phyloP scores from a whole-genome alignment of 1,284 basidiomycete species.

The Trametes hirsuta region DNA sequence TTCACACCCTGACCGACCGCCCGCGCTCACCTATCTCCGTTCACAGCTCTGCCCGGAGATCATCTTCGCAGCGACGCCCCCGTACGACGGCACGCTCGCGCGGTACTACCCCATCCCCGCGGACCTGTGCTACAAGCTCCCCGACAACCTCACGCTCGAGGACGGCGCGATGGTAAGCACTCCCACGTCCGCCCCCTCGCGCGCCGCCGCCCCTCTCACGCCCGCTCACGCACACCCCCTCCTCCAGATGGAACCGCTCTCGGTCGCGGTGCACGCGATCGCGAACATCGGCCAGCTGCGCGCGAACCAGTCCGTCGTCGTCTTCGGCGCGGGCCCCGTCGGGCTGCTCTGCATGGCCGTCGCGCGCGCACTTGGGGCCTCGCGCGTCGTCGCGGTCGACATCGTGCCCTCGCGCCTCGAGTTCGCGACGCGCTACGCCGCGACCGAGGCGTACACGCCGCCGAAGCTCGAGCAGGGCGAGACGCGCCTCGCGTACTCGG shows the following conservation, averaged over 20 bases:
- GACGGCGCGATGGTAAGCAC: constrained; percentile 79
- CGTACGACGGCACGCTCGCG: constrained; percentile 85
- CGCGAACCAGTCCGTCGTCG: constrained; percentile 71
- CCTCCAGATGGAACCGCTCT: constrained; percentile 87
- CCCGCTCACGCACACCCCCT: not conserved
- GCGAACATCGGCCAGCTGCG: constrained; percentile 76
- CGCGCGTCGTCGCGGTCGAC: constrained; percentile 83
- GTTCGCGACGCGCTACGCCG: constrained; percentile 89
- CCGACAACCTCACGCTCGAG: constrained; percentile 75
- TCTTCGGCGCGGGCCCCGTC: constrained; percentile 93
- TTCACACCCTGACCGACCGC: not conserved
- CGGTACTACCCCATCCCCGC: constrained; percentile 81
- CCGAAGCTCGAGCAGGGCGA: constrained; percentile 67
- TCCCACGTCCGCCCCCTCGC: constrained; percentile 1
- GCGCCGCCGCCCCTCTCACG: not conserved
- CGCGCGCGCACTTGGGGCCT: constrained; percentile 86
- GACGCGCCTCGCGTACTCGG: constrained; percentile 67
- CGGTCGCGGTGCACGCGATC: constrained; percentile 91
- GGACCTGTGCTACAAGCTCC: constrained; percentile 76
- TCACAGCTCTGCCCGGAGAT: constrained; percentile 74
- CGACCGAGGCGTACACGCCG: constrained; percentile 81
- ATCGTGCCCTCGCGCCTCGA: constrained; percentile 82
- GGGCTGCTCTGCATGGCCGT: constrained; percentile 93
- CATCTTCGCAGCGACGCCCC: constrained; percentile 88
- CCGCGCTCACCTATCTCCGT: not conserved